These are phyloP conservation scores for Pythium angustatum DNA, from an alignment of 352 stramenopile species.

Conservation along the genomic window DNA sequence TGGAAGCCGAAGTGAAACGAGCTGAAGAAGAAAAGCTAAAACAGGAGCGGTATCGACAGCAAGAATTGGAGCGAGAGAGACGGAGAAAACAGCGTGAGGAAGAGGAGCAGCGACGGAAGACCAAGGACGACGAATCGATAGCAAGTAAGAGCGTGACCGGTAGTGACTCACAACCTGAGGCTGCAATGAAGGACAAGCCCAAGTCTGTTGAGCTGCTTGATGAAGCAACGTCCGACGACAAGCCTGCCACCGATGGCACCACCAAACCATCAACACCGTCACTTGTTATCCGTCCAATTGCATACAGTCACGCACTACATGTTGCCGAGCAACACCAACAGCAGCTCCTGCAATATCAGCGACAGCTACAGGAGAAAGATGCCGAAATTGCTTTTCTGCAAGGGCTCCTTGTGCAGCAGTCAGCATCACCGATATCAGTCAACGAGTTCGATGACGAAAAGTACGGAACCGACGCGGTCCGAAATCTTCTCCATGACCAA, in stretches of 20 bases:
- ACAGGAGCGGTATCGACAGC: conserved; percentile 35
- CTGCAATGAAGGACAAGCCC: not conserved
- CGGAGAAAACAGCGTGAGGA: conserved; percentile 3
- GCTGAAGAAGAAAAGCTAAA: conserved; percentile 20
- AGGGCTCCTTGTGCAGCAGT: conserved; percentile 34
- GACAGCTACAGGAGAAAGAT: conserved; percentile 64
- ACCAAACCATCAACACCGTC: conserved; percentile 30
- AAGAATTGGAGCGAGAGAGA: conserved; percentile 29
- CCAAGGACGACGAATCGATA: not conserved
- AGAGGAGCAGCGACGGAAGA: conserved; percentile 7
- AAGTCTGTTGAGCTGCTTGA: not conserved
- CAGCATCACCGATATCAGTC: not conserved
- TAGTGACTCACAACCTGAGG: not conserved
- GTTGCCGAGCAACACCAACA: conserved; percentile 67
- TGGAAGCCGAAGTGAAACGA: conserved; percentile 29
- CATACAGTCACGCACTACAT: conserved; percentile 69
- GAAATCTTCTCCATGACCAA: conserved; percentile 6
- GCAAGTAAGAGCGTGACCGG: not conserved
- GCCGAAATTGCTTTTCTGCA: conserved; percentile 58
- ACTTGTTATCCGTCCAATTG: conserved; percentile 69
- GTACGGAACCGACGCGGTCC: not conserved
- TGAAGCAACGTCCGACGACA: not conserved
- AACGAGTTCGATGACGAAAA: not conserved
- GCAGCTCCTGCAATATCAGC: conserved; percentile 54
- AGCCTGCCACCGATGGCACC: not conserved